Evolutionary conservation across 2,329 filamentous ascomycete species (phyloP).

Genomic region (Ramularia endophylla): DNA sequence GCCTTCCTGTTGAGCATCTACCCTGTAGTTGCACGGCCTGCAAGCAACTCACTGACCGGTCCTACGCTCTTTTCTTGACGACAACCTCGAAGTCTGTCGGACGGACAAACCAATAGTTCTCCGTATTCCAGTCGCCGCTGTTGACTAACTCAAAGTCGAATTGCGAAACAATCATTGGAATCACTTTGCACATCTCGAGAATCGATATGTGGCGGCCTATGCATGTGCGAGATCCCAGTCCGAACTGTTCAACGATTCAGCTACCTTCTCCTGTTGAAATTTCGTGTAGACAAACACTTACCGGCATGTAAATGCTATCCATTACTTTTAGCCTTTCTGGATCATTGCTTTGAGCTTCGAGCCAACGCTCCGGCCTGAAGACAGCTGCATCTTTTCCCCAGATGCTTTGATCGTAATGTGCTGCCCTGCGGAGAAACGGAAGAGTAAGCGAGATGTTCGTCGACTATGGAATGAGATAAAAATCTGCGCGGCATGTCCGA

Average conservation of each 20-base stretch:
- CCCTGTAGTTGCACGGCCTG: no score
- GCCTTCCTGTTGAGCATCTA: no score
- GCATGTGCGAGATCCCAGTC: constrained; percentile 32
- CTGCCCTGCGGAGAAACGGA: no score
- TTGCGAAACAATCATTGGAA: constrained; percentile 26
- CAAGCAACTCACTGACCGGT: no score
- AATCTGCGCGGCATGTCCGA: no score
- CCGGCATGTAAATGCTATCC: constrained; percentile 17
- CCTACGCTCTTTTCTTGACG: no score
- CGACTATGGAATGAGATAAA: no score
- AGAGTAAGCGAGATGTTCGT: no score
- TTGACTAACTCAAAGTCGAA: constrained; percentile 18
- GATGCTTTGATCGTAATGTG: constrained; percentile 18
- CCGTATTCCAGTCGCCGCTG: constrained; percentile 8
- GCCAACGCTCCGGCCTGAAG: constrained; percentile 21
- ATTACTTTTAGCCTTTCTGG: constrained; percentile 30
- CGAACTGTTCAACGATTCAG: no score
- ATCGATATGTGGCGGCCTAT: constrained; percentile 29
- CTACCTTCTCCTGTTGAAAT: no score
- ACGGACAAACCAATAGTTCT: constrained; percentile 16
- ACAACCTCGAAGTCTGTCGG: constrained; percentile 16
- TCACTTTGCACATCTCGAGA: constrained; percentile 28
- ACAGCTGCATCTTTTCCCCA: constrained; percentile 16
- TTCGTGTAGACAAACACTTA: no score
- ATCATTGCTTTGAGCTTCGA: constrained; percentile 16